Evolutionary conservation across 352 stramenopile genomes (phyloP).

Genomic region (Phytophthora litchii): DNA sequence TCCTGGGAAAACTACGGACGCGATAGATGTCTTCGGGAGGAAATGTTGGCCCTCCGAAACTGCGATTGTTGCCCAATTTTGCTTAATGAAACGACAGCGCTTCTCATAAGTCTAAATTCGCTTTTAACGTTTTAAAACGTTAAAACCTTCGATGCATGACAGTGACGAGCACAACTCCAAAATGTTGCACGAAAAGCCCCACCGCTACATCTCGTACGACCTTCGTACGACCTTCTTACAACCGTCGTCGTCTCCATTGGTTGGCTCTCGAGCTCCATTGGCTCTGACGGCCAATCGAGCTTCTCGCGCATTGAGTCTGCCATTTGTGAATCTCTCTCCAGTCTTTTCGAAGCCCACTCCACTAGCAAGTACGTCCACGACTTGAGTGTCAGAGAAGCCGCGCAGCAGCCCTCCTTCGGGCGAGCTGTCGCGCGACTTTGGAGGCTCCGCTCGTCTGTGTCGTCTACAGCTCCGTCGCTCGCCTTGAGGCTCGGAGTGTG

Average conservation of each 20-base stretch:
- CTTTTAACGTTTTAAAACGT: too few relatives aligned
- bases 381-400: conserved; percentile 30
- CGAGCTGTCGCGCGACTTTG: conserved; percentile 60
- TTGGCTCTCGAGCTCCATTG: neutral
- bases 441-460: conserved; percentile 48
- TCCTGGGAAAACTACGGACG: too few relatives aligned
- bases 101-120: too few relatives aligned
- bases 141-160: too few relatives aligned
- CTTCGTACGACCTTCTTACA: conserved; percentile 4
- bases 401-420: conserved; percentile 22
- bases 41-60: too few relatives aligned
- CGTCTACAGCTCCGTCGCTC: conserved; percentile 17
- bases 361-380: conserved; percentile 41
- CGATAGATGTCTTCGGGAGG: too few relatives aligned
- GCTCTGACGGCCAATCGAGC: conserved; percentile 2
- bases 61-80: too few relatives aligned
- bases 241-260: neutral
- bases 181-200: too few relatives aligned
- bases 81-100: too few relatives aligned
- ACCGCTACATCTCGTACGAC: too few relatives aligned
- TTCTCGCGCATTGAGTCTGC: neutral
- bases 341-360: conserved; percentile 33
- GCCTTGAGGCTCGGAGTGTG: conserved; percentile 23
- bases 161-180: too few relatives aligned
- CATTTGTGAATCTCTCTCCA: conserved; percentile 53